phyloP scores from a whole-genome alignment of 2,329 filamentous ascomycete genomes.

The Pseudogymnoascus sp. region DNA sequence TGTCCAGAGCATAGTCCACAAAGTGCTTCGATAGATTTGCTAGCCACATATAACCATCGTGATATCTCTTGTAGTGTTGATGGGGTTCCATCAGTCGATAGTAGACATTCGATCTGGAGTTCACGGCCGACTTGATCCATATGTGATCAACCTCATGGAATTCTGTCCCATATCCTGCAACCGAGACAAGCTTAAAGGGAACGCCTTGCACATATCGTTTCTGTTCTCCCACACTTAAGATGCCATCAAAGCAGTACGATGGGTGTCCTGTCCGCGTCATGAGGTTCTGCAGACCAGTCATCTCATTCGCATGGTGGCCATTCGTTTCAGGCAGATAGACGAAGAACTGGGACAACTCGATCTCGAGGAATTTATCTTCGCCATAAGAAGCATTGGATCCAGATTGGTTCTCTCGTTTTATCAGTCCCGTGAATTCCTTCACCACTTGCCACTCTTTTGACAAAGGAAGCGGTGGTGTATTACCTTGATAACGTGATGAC shows the following conservation, averaged over 20 bases:
- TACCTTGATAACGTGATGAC: conserved; percentile 22
- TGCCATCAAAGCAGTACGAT: conserved; percentile 51
- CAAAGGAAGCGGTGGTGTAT: conserved; percentile 16
- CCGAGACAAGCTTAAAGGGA: conserved; percentile 49
- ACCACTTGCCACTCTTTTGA: conserved; percentile 11
- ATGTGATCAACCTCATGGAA: conserved; percentile 45
- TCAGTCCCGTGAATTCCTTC: conserved; percentile 11
- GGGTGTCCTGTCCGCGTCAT: conserved; percentile 31
- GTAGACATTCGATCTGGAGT: conserved; percentile 43
- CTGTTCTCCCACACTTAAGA: conserved; percentile 38
- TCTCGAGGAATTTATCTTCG: conserved; percentile 30
- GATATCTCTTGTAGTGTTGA: conserved; percentile 53
- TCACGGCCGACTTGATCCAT: conserved; percentile 53
- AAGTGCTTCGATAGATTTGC: conserved; percentile 63
- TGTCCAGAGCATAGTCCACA: conserved; percentile 47
- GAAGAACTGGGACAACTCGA: conserved; percentile 49
- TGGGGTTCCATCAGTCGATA: conserved; percentile 54
- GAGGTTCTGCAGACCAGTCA: conserved; percentile 48
- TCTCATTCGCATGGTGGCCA: conserved; percentile 35
- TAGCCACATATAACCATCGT: conserved; percentile 60
- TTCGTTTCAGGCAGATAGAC: conserved; percentile 41
- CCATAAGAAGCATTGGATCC: not conserved
- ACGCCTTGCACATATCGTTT: conserved; percentile 45
- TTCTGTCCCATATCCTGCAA: conserved; percentile 56
- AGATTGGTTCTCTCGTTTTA: conserved; percentile 13